Conservation (phyloP, 352 stramenopile genomes). For the Phytopythium kandeliae region DNA sequence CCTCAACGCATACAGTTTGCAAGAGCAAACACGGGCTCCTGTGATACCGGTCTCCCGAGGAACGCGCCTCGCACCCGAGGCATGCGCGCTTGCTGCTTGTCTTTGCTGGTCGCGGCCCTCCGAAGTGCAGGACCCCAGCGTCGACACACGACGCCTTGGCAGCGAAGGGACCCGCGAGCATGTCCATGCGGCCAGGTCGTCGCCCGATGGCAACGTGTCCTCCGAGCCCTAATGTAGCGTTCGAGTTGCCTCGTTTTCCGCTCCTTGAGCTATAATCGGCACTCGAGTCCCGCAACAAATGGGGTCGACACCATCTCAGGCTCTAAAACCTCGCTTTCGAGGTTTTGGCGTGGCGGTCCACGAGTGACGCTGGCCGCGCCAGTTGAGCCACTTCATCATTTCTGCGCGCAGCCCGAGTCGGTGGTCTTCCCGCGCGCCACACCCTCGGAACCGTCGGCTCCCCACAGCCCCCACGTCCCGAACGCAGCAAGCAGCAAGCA, state of each 20-base stretch:
- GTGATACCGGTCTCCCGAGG: too few relatives aligned
- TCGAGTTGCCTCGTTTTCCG: not conserved
- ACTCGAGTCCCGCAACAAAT: not conserved
- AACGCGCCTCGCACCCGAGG: not conserved
- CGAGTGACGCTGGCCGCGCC: constrained; percentile 2
- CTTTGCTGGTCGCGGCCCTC: not conserved
- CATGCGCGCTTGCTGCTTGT: not conserved
- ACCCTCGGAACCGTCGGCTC: constrained; percentile 15
- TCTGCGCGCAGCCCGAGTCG: constrained; percentile 12
- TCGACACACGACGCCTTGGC: too few relatives aligned
- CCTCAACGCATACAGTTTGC: too few relatives aligned
- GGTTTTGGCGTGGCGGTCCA: too few relatives aligned
- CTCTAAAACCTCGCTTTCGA: constrained; percentile 1
- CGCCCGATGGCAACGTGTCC: too few relatives aligned
- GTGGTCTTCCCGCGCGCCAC: constrained; percentile 6
- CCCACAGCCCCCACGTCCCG: not conserved
- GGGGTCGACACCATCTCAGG: not conserved
- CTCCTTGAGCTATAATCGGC: not conserved
- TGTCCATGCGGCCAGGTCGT: constrained; percentile 7
- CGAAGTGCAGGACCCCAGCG: too few relatives aligned
- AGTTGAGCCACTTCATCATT: constrained; percentile 26
- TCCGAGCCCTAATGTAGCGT: not conserved
- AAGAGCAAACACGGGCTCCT: too few relatives aligned
- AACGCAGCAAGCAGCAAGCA: constrained; percentile 1
- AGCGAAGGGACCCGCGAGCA: not conserved